These are phyloP conservation scores for Entomortierella parvispora DNA, from an alignment of 192 early-diverging fungal genomes.

Conservation along the genomic window DNA sequence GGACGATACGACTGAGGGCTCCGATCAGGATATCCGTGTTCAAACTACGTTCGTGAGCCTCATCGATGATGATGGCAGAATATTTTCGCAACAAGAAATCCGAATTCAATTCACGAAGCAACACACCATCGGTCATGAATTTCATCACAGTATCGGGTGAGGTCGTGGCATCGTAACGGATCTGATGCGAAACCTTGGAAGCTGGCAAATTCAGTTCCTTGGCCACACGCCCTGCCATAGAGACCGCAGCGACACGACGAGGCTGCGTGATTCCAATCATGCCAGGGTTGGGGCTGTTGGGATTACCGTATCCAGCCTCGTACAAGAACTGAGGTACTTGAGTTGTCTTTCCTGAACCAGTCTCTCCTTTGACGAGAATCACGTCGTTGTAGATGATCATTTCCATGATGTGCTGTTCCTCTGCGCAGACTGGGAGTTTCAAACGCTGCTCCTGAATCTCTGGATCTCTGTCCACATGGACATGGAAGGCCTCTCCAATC, in stretches of 20 bases:
- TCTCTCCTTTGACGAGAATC: conserved; percentile 96
- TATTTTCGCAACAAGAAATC: conserved; percentile 94
- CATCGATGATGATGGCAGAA: conserved; percentile 96
- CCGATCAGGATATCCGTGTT: conserved; percentile 99
- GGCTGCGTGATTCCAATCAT: conserved; percentile 99
- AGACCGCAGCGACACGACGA: conserved; percentile 95
- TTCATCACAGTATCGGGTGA: conserved; percentile 86
- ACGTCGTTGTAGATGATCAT: conserved; percentile 87
- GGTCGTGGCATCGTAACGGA: conserved; percentile 92
- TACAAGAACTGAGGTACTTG: conserved; percentile 98
- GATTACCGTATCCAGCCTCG: conserved; percentile 97
- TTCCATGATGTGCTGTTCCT: conserved; percentile 99
- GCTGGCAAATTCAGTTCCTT: conserved; percentile 86
- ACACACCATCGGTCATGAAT: conserved; percentile 99
- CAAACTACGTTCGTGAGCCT: conserved; percentile 97
- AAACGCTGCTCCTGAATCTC: conserved; percentile 80
- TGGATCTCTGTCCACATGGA: conserved; percentile 78
- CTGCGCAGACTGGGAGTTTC: conserved; percentile 88
- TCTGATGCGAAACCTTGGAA: conserved; percentile 81
- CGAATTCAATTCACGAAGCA: conserved; percentile 90
- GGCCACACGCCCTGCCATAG: conserved; percentile 94
- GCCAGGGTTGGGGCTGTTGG: conserved; percentile 81
- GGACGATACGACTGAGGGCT: conserved; percentile 90
- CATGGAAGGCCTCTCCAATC: conserved; percentile 66
- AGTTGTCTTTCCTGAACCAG: conserved; percentile 96